phyloP scores from a whole-genome alignment of 73 alveolate genomes.

The Paramecium sonneborni region DNA sequence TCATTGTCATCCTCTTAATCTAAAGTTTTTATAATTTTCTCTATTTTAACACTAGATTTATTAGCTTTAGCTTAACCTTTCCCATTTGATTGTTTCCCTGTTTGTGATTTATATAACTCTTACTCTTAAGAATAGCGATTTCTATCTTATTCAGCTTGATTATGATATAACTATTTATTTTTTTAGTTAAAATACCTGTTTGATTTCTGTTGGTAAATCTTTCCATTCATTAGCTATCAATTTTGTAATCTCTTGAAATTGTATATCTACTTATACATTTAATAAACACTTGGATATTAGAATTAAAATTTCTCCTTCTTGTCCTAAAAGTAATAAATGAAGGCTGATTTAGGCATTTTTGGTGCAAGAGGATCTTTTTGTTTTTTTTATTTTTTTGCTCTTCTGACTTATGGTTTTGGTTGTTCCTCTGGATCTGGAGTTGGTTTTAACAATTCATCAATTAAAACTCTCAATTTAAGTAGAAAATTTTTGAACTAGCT shows the following conservation, averaged over 20 bases:
- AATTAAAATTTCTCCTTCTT: slow-evolving; percentile 52
- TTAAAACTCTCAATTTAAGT: neutral
- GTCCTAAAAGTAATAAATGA: slow-evolving; percentile 58
- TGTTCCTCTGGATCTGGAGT: slow-evolving; percentile 36
- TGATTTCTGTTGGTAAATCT: slow-evolving; percentile 58
- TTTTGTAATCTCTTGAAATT: slow-evolving; percentile 58
- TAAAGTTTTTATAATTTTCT: neutral
- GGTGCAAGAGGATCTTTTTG: slow-evolving; percentile 65
- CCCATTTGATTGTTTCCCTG: slow-evolving; percentile 6
- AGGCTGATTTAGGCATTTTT: slow-evolving; percentile 65
- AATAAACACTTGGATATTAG: slow-evolving; percentile 57
- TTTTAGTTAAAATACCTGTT: slow-evolving; percentile 20
- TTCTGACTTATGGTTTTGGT: neutral
- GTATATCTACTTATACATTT: neutral
- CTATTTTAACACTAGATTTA: neutral
- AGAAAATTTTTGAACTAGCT: slow-evolving; percentile 53
- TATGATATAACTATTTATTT: slow-evolving; percentile 8
- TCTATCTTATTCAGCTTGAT: slow-evolving; percentile 8
- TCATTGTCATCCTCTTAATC: neutral
- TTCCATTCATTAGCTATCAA: slow-evolving; percentile 67
- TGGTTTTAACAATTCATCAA: neutral
- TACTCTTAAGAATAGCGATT: neutral
- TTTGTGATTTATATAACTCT: neutral
- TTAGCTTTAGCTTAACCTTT: neutral
- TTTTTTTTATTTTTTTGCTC: slow-evolving; percentile 36